A percentile compares a stretch with the other conserved stretches of the same genome.
Evolutionary conservation across 441 rosid genomes (phyloP).

Genomic region (Pelargonium myrrhifolium): DNA sequence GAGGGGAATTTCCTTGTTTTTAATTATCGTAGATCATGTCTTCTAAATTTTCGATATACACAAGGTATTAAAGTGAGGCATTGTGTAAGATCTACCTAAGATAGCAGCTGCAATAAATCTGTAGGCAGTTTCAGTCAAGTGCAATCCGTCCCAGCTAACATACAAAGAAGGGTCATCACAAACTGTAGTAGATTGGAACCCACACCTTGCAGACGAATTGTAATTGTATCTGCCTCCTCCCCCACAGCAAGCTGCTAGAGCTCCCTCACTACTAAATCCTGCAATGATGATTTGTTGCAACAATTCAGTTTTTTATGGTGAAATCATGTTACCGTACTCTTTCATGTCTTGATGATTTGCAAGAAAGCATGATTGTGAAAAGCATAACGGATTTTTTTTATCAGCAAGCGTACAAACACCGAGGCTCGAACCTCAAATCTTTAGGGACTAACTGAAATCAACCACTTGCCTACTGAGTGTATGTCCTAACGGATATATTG

Average conservation of each 20-base stretch:
- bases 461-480: too few relatives aligned
- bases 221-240: conserved; percentile 33
- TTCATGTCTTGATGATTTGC: too few relatives aligned
- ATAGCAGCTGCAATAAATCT: conserved; percentile 15
- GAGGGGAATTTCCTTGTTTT: too few relatives aligned
- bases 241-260: conserved; percentile 39
- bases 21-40: too few relatives aligned
- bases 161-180: conserved; percentile 36
- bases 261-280: conserved; percentile 23
- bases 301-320: neutral
- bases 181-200: conserved; percentile 15
- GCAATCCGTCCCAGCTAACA: conserved; percentile 47
- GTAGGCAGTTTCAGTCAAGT: conserved; percentile 35
- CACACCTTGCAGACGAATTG: conserved; percentile 23
- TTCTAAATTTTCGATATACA: neutral
- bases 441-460: too few relatives aligned
- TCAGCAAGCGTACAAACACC: too few relatives aligned
- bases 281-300: neutral
- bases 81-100: conserved; percentile 14
- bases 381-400: too few relatives aligned
- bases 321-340: too few relatives aligned
- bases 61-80: conserved; percentile 15
- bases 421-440: too few relatives aligned
- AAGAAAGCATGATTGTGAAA: too few relatives aligned
- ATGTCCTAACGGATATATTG: too few relatives aligned